Base-by-base conservation (phyloP, 2,329 filamentous ascomycete species). In the Xylaria sp. region DNA sequence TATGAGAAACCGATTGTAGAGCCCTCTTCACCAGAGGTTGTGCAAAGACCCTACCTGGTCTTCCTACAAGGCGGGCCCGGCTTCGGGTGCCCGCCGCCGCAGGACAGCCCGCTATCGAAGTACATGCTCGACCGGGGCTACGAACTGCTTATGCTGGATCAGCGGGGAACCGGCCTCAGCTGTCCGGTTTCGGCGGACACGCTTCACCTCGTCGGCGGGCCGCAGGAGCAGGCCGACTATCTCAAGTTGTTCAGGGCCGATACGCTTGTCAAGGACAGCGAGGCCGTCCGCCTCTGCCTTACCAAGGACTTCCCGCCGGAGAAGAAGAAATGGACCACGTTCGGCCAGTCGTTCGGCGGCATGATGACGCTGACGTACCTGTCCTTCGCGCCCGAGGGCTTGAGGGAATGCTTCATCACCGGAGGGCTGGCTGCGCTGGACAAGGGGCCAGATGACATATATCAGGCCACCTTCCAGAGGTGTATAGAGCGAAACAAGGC, bases 271-370 rank as follows among this genome's bases (percentile, higher is more conserved):
- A 85, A 84, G 43, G 93, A 97, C 67, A 90, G 89, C 60, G 93
- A 97, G 70, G 91, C 92, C 4, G 85, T 97, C 26, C 84, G 93
- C 4, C 82, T 86, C 64, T 87, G 81, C 38, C 77, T 97, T 49
- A 94, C 89, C 0, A 76, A 78, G 4, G 84, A 86, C 47, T 89
- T 86, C 64, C 85, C 89, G 0, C 76, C 82, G 19, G 83, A 88
- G 44, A 86, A 89, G 68, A 83, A 86, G 69, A 86, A 87, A 69
- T 97, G 92, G 93, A 89, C 86, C 53, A 82, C 94, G 24, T 88
- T 96, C 58, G 93, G 93, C 7, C 93, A 97, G 74, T 92, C 88
- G 16, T 97, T 96, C 71, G 93, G 93, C 38, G 93, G 93, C 1
- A 97, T 96, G 72, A 90, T 92, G 67, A 82, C 80, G 44, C 78